Evolutionary conservation across 257 asterid species (phyloP).

Genomic region (Scutellaria barbata): DNA sequence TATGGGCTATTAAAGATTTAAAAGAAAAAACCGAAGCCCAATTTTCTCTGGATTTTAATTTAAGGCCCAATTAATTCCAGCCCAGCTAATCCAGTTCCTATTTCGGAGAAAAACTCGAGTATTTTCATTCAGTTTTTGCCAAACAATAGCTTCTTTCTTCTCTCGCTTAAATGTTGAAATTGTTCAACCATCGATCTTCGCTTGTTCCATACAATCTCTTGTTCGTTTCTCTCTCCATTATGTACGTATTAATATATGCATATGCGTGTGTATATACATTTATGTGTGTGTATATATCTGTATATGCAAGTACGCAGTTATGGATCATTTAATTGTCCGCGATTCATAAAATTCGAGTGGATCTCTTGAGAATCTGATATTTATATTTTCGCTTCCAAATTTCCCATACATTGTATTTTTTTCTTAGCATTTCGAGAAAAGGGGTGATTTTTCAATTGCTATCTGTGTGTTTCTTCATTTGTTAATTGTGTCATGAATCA

Average conservation of each 20-base stretch:
- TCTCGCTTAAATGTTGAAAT: constrained; percentile 14
- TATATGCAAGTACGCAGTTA: not conserved
- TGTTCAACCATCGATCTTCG: constrained; percentile 18
- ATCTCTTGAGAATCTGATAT: constrained; percentile 29
- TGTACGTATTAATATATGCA: not conserved
- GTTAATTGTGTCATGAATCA: not conserved
- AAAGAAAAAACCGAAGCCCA: not conserved
- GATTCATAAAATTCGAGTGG: constrained; percentile 27
- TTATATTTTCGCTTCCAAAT: not conserved
- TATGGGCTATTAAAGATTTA: too few relatives aligned
- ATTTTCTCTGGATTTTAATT: not conserved
- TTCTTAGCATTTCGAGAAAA: constrained; percentile 16
- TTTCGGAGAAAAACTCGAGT: constrained; percentile 12
- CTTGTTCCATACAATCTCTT: constrained; percentile 25
- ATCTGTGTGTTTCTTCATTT: too few relatives aligned
- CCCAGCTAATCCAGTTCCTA: constrained; percentile 4
- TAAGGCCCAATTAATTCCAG: not conserved
- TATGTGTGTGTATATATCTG: not conserved
- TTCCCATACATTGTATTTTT: not conserved
- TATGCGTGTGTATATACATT: not conserved
- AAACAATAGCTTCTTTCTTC: constrained; percentile 29
- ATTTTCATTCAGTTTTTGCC: constrained; percentile 26
- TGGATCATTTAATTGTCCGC: not conserved
- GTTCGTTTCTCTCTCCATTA: constrained; percentile 23
- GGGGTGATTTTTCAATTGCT: too few relatives aligned